Evolutionary conservation across 305 asterid genomes (phyloP).

Genomic region (Fraxinus angustifolia): DNA sequence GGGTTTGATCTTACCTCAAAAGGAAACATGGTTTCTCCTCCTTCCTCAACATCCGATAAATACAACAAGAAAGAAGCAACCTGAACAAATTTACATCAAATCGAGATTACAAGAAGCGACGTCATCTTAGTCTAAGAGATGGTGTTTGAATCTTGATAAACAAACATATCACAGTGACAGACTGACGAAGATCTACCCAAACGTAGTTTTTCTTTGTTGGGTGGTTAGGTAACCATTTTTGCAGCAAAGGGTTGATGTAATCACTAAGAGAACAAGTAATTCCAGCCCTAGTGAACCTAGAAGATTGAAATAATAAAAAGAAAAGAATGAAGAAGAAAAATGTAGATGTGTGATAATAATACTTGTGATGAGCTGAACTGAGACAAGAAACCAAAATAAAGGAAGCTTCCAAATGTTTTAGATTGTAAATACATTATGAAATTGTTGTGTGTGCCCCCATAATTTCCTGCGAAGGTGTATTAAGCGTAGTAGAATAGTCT

Average conservation of each 20-base stretch:
- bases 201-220: not conserved
- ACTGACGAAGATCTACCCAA: not conserved
- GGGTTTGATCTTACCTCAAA: constrained; percentile 51
- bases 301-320: not conserved
- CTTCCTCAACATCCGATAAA: constrained; percentile 91
- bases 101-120: constrained; percentile 11
- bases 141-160: not conserved
- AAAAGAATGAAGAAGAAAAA: not conserved
- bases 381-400: not conserved
- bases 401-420: not conserved
- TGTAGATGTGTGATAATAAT: not conserved
- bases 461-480: not conserved
- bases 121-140: not conserved
- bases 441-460: not conserved
- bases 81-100: constrained; percentile 31
- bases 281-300: not conserved
- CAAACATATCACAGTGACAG: constrained; percentile 9
- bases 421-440: not conserved
- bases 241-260: not conserved
- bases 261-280: not conserved
- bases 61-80: constrained; percentile 88
- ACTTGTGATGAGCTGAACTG: not conserved
- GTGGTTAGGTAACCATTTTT: not conserved
- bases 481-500: not conserved
- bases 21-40: constrained; percentile 98